Base-by-base conservation (phyloP, 345 rosid genomes). In the Lumnitzera racemosa region DNA sequence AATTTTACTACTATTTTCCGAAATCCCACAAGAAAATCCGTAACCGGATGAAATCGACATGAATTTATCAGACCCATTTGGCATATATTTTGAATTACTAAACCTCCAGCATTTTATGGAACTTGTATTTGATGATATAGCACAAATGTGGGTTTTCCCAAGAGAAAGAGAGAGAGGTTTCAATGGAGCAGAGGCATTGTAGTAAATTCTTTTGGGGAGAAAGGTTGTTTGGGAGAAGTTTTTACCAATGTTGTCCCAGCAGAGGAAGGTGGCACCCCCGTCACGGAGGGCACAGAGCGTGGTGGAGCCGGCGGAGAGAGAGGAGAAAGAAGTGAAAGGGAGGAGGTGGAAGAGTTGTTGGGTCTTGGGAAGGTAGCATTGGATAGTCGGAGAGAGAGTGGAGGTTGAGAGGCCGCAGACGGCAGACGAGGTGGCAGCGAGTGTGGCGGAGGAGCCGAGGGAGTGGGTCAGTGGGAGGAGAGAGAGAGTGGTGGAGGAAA, bases 1-100 rank as follows among this genome's bases (percentile, higher is more conserved):
- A 48, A 78, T 47, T n/a, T 57, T 61, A 2, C 51, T 24, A 15
- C 13, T 47, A 27, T 43, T 53, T 53, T 5, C 27, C 62, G 29
- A 61, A 60, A 75, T 52, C 53, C 83, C 83, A 27, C 80, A 78
- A 56, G 72, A 66, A 46, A 75, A 78, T 15, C 83, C 80, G 48
- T 23, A 69, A 58, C 77, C 83, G 6, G 75, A 72, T 48, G 83
- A 75, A 36, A 78, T 65, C n/a, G 75, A 55, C 14, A 12, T 15
- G 43, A 74, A 75, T n/a, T 36, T 46, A 51, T 69, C 70, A 20
- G 46, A 24, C 63, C 70, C 77, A 1, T 70, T 52, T 51, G 80
- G 74, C 14, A 72, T 57, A 12, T 68, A 31, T 46, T 13, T 16
- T 9, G 70, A 72, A 12, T 7, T 54, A 61, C 56, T 61, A 31